Base-by-base conservation (phyloP, 345 rosid genomes). In the Aquilaria yunnanensis region DNA sequence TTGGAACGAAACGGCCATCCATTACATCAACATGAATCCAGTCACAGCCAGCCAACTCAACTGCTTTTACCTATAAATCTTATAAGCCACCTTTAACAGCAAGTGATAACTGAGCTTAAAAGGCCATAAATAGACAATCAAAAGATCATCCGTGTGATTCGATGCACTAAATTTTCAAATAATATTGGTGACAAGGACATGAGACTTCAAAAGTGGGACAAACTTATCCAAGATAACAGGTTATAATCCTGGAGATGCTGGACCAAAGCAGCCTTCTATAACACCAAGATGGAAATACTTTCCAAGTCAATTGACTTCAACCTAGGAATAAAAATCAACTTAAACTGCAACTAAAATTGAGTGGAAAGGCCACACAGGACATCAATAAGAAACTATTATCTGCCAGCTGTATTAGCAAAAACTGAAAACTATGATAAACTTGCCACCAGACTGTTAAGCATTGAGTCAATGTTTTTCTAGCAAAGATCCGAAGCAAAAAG, bases 1-100 rank as follows among this genome's bases (percentile, higher is more conserved):
- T 93, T 59, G 98, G 98, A 76, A 93, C 98, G 81, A 92, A 90
- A 63, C 86, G 97, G 47, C 98, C 98, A 59, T 93, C 98, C 98
- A 93, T 93, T 16, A 93, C 98, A 80, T 92, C 98, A 16, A 92
- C 89, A 65, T 92, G 98, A 67, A 92, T 92, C 98, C 96, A 92
- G 66, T 92, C 96, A 79, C 96, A 92, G 57, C 96, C 96, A 57
- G 92, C 96, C 74, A 83, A 13, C 68, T 92, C 96, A 45, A 89
- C 95, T 5, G 96, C 96, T 79, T 92, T 92, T 46, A 92, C 95
- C 97, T 91, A 77, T 53, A 48, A 70, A 69, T 41, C 1, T 51
- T 56, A 47, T 51, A 74, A 70, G 65, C 16, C 70, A 69, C 51
- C 54, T 62, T 61, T 14, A 52, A 49, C 12, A 52, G 47, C n/a